Evolutionary conservation across 2,329 filamentous ascomycete species (phyloP).

Genomic region (Chalara sp.): DNA sequence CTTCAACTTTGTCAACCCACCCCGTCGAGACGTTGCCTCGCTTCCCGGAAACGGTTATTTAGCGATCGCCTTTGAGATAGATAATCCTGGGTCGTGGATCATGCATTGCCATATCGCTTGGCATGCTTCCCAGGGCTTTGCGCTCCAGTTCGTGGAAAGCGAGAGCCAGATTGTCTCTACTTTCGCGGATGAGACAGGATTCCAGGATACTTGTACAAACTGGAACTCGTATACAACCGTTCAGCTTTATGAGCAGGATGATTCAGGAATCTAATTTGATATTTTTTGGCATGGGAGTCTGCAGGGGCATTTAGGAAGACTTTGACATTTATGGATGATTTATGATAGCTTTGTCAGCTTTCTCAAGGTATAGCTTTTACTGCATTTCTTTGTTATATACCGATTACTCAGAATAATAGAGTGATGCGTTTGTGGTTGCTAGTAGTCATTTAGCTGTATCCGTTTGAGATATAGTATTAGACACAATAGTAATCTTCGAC

Average conservation of each 20-base stretch:
- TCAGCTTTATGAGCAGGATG: conserved; percentile 16
- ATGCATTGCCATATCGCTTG: conserved; percentile 36
- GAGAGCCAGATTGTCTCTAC: conserved; percentile 14
- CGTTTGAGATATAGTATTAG: too few relatives aligned
- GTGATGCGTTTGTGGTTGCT: too few relatives aligned
- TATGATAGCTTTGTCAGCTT: too few relatives aligned
- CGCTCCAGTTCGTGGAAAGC: conserved; percentile 43
- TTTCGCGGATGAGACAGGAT: conserved; percentile 11
- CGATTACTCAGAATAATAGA: too few relatives aligned
- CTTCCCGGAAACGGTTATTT: conserved; percentile 30
- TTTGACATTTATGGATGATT: background rate
- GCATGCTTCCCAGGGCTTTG: conserved; percentile 48
- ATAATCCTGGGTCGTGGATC: conserved; percentile 27
- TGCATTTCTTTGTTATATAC: too few relatives aligned
- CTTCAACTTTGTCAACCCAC: conserved; percentile 35
- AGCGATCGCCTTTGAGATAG: conserved; percentile 25
- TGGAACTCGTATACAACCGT: conserved; percentile 15
- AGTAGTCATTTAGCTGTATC: too few relatives aligned
- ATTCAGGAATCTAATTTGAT: conserved; percentile 20
- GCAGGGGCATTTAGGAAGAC: background rate
- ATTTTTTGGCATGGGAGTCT: background rate
- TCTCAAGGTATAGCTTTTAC: too few relatives aligned
- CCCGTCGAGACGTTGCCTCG: conserved; percentile 45
- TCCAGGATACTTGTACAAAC: conserved; percentile 15
- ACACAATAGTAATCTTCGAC: too few relatives aligned